Percentiles rank a stretch among this genome's conserved stretches.
These are phyloP conservation scores for Wickerhamomyces strasburgensis DNA, from an alignment of 805 yeast species.

Conservation along the genomic window DNA sequence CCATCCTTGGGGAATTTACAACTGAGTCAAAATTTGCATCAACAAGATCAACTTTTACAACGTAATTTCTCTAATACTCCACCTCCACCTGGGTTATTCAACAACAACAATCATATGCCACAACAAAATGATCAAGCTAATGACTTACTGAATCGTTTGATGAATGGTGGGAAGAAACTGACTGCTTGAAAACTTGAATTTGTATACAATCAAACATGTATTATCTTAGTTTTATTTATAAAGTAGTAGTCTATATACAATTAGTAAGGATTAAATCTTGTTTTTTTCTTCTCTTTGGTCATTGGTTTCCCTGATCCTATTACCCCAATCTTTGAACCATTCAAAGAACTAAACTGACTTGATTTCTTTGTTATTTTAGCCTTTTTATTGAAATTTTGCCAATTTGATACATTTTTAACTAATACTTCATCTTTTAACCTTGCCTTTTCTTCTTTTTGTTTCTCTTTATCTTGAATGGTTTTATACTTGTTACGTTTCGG, in stretches of 20 bases:
- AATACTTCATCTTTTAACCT: conserved; percentile 10
- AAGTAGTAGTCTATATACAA: neutral
- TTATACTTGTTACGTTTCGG: conserved; percentile 9
- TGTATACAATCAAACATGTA: neutral
- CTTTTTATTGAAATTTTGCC: conserved; percentile 20
- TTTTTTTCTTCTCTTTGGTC: conserved; percentile 9
- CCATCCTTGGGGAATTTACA: conserved; percentile 26
- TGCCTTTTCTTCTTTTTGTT: conserved; percentile 9
- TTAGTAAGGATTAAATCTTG: conserved; percentile 19
- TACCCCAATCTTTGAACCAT: conserved; percentile 17
- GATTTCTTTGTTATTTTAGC: conserved; percentile 5
- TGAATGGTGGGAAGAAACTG: conserved; percentile 69
- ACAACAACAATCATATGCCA: conserved; percentile 16
- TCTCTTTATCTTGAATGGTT: conserved; percentile 7
- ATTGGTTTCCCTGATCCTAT: conserved; percentile 9
- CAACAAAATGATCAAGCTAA: conserved; percentile 41
- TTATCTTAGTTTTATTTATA: neutral
- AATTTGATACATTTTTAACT: conserved; percentile 14
- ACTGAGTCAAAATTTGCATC: conserved; percentile 25
- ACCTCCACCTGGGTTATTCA: conserved; percentile 71
- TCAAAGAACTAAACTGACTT: conserved; percentile 11
- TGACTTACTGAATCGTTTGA: conserved; percentile 76
- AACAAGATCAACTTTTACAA: conserved; percentile 24
- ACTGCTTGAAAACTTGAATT: conserved; percentile 21
- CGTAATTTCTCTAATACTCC: conserved; percentile 46